Conservation (phyloP, 768 basidiomycete species). For the Podaxis sp. region DNA sequence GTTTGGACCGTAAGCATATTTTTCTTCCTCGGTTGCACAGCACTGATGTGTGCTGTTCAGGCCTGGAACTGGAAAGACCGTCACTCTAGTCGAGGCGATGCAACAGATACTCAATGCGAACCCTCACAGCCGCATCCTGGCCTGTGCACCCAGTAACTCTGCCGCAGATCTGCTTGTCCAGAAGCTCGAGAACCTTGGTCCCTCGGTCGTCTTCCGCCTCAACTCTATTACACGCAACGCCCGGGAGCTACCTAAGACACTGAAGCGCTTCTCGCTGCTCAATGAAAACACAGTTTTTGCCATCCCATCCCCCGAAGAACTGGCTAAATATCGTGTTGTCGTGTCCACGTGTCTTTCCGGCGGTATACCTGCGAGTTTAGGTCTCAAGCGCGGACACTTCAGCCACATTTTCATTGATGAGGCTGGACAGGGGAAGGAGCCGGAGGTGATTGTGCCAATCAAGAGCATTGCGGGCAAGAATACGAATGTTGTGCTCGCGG, state of each 20-base stretch:
- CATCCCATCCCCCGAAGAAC: conserved; percentile 34
- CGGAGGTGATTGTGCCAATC: conserved; percentile 52
- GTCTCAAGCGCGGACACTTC: conserved; percentile 49
- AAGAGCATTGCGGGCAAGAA: conserved; percentile 39
- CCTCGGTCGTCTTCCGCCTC: conserved; percentile 43
- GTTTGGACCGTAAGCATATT: conserved; percentile 55
- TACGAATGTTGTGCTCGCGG: conserved; percentile 54
- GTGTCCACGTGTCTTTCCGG: conserved; percentile 57
- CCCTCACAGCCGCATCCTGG: conserved; percentile 45
- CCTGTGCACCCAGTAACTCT: conserved; percentile 65
- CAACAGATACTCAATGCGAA: conserved; percentile 43
- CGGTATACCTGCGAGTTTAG: conserved; percentile 41
- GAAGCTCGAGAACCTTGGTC: conserved; percentile 32
- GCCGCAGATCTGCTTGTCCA: conserved; percentile 58
- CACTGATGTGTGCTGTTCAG: conserved; percentile 21
- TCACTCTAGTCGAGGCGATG: conserved; percentile 62
- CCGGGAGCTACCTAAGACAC: conserved; percentile 29
- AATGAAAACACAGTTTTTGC: conserved; percentile 40
- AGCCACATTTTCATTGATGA: conserved; percentile 62
- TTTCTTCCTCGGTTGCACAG: neutral
- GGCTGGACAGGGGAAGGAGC: conserved; percentile 61
- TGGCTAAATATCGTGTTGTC: conserved; percentile 46
- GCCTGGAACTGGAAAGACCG: conserved; percentile 65
- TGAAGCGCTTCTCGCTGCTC: conserved; percentile 33
- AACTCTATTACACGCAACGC: conserved; percentile 43